A percentile compares a stretch with the other conserved stretches of the same genome.
These are phyloP conservation scores for Aspergillus hiratsukae DNA, from an alignment of 2,329 filamentous ascomycete species.

Conservation along the genomic window DNA sequence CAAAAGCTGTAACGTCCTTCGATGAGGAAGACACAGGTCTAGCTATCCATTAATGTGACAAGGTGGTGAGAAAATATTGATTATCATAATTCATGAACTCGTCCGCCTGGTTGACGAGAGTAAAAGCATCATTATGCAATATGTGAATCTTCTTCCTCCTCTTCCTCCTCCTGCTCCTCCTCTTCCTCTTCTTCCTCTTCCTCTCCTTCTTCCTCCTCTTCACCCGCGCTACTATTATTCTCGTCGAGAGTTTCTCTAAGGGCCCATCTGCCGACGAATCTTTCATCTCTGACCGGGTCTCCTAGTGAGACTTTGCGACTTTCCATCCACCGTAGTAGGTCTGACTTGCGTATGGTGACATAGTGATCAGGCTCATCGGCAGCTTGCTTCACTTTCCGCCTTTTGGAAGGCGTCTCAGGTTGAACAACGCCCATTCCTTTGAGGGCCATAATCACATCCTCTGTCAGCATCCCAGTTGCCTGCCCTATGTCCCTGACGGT, in stretches of 20 bases:
- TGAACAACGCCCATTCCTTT: conserved; percentile 73
- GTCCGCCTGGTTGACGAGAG: neutral
- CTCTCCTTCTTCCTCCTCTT: conserved; percentile 11
- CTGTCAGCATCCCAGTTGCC: conserved; percentile 75
- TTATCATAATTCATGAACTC: neutral
- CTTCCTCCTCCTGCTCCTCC: conserved; percentile 10
- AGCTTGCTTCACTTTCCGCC: conserved; percentile 43
- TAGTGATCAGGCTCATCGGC: conserved; percentile 19
- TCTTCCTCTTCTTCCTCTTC: conserved; percentile 13
- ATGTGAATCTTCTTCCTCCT: conserved; percentile 9
- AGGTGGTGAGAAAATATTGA: neutral
- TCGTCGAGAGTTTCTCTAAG: conserved; percentile 33
- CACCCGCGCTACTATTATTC: conserved; percentile 19
- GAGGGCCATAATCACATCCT: conserved; percentile 75
- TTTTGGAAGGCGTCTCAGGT: conserved; percentile 48
- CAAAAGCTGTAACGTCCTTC: neutral
- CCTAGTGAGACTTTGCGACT: conserved; percentile 59
- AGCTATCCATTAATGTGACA: neutral
- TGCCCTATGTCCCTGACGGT: conserved; percentile 68
- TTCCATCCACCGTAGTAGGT: conserved; percentile 63
- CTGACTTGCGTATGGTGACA: conserved; percentile 52
- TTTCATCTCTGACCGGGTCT: conserved; percentile 65
- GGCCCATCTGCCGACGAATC: conserved; percentile 67
- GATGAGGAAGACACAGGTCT: neutral
- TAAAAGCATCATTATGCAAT: neutral